Base-by-base conservation (phyloP, 73 alveolate genomes). In the Paramecium sonneborni region DNA sequence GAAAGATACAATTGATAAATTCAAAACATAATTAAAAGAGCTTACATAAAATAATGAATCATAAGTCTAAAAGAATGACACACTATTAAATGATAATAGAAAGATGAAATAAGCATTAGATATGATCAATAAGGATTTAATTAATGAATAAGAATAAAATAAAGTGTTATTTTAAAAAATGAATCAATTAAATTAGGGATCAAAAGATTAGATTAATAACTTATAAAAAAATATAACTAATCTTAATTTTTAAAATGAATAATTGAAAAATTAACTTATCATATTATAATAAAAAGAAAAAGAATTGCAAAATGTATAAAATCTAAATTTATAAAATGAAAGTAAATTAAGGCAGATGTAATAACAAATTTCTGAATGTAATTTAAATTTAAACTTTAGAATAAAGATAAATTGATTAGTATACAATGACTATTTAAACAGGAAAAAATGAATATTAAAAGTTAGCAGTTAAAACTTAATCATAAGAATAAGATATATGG, bases 91-190 rank as follows among this genome's bases (percentile, higher is more conserved):
- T 34, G 87, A 74, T 74, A 74, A 74, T 20, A 34, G 87, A 37
- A 74, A 74, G 15, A 74, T 74, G 87, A 74, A 74, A 37, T 37
- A 34, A 34, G 58, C 58, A 3, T 74, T 74, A 18, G 87, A 74
- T n/a, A 34, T 74, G 56, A 74, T 74, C 32, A 74, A 74, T 15
- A 74, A 39, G 34, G 87, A 74, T 34, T 37, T 74, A 11, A 23
- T 8, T 15, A 15, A 12, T 34, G 56, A 39, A 37, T 23, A 39
- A 21, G 56, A 74, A 6, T 74, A 74, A 74, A 28, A 74, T n/a
- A 9, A 32, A 37, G n/a, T n/a, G 6, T 11, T 74, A 10, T n/a
- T 37, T n/a, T 34, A 74, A 37, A 74, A 74, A 39, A 28, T 74
- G 10, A 74, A 74, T 37, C 20, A 74, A 34, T 74, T 37, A 12